Evolutionary conservation across 2,329 filamentous ascomycete genomes (phyloP).

Genomic region (Fonsecaea monophora): DNA sequence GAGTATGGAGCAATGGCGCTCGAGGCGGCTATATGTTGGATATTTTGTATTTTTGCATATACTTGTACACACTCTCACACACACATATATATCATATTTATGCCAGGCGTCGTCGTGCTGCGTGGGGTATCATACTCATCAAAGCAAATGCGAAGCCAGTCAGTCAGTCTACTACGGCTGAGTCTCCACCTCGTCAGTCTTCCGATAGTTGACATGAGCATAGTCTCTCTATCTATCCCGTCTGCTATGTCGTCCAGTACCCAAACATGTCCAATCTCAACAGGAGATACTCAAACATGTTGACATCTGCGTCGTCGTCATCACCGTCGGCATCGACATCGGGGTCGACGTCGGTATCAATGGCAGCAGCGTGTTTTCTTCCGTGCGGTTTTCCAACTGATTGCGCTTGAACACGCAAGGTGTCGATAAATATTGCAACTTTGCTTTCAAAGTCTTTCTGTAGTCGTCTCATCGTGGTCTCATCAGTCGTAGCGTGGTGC

Average conservation of each 20-base stretch:
- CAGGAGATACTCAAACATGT: constrained; percentile 70
- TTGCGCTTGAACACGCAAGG: constrained; percentile 71
- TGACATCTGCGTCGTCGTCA: constrained; percentile 46
- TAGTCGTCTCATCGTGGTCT: constrained; percentile 56
- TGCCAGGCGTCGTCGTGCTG: neutral
- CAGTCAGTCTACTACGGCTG: too few species aligned
- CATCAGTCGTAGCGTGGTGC: constrained; percentile 46
- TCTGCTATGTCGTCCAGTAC: constrained; percentile 55
- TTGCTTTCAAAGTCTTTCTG: constrained; percentile 74
- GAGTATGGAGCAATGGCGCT: neutral
- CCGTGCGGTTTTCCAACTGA: constrained; percentile 46
- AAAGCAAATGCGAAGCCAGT: neutral
- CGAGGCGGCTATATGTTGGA: neutral
- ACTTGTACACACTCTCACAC: too few species aligned
- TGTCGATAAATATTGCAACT: constrained; percentile 72
- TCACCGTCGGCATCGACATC: constrained; percentile 23
- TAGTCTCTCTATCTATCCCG: neutral
- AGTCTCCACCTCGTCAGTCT: neutral
- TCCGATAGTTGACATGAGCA: neutral
- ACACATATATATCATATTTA: too few species aligned
- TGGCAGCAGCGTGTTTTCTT: constrained; percentile 42
- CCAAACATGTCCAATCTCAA: constrained; percentile 73
- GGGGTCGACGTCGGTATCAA: neutral
- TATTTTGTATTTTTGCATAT: neutral
- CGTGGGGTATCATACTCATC: neutral